Evolutionary conservation across 257 asterid genomes (phyloP).

Genomic region (Voacanga thouarsii): DNA sequence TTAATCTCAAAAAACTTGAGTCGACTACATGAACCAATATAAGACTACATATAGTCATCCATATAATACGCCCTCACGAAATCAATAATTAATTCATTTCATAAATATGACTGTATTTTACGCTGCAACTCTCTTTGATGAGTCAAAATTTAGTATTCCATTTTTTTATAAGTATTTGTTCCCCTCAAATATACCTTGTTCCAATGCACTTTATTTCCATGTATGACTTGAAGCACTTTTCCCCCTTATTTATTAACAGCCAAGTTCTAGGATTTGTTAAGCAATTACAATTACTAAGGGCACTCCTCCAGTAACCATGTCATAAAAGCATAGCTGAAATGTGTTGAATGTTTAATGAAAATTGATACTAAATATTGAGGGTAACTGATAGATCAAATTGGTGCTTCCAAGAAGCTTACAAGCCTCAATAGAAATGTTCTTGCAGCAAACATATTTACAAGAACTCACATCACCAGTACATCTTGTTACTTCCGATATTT

Average conservation of each 20-base stretch:
- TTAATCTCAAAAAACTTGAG: no score
- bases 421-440: slow-evolving; percentile 10
- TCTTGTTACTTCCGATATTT: slow-evolving; percentile 76
- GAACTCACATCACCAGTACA: slow-evolving; percentile 91
- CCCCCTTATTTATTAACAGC: background rate
- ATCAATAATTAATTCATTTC: no score
- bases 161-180: no score
- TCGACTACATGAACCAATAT: no score
- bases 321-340: background rate
- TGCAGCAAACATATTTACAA: background rate
- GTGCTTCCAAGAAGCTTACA: slow-evolving; percentile 1
- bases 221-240: background rate
- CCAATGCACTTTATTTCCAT: background rate
- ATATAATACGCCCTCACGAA: no score
- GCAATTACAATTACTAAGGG: background rate
- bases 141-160: background rate
- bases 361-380: background rate
- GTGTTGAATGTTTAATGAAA: background rate
- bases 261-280: background rate
- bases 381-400: background rate
- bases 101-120: no score
- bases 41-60: no score
- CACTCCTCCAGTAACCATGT: background rate
- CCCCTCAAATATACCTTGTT: background rate
- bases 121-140: no score